Evolutionary conservation across 2,329 filamentous ascomycete genomes (phyloP).

Genomic region (Leptosphaerulina australis): DNA sequence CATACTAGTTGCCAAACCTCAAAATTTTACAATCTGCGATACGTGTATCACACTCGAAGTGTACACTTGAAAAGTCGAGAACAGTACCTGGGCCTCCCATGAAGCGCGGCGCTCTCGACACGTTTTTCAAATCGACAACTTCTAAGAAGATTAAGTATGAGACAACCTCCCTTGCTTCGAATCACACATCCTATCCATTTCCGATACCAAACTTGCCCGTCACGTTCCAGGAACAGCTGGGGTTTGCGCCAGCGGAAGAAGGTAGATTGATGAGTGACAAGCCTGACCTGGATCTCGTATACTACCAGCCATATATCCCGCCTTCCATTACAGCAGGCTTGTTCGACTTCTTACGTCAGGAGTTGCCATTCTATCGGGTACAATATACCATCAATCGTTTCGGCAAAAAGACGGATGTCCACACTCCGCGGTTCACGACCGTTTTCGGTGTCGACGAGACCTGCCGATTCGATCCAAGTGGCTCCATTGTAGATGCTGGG

Average conservation of each 20-base stretch:
- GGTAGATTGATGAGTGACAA: slow-evolving; percentile 67
- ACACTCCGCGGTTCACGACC: slow-evolving; percentile 65
- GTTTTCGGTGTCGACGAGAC: slow-evolving; percentile 69
- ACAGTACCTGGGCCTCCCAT: background rate
- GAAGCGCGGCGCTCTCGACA: slow-evolving; percentile 69
- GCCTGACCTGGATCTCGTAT: slow-evolving; percentile 73
- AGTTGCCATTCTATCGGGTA: slow-evolving; percentile 77
- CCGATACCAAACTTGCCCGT: slow-evolving; percentile 57
- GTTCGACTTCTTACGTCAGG: slow-evolving; percentile 73
- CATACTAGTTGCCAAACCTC: too few species aligned
- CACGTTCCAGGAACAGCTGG: slow-evolving; percentile 51
- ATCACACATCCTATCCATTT: slow-evolving; percentile 61
- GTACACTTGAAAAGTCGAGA: background rate
- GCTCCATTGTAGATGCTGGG: slow-evolving; percentile 51
- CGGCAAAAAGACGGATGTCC: slow-evolving; percentile 66
- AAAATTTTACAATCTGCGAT: too few species aligned
- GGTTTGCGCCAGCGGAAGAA: slow-evolving; percentile 57
- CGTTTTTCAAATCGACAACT: slow-evolving; percentile 65
- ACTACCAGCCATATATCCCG: slow-evolving; percentile 75
- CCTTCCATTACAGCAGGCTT: slow-evolving; percentile 61
- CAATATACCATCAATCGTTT: slow-evolving; percentile 74
- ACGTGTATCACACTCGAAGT: background rate
- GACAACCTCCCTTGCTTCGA: slow-evolving; percentile 38
- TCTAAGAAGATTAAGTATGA: slow-evolving; percentile 51
- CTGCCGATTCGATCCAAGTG: slow-evolving; percentile 58